Evolutionary conservation across 2,329 filamentous ascomycete species (phyloP).

Genomic region (Chaetoscypha palmicola): DNA sequence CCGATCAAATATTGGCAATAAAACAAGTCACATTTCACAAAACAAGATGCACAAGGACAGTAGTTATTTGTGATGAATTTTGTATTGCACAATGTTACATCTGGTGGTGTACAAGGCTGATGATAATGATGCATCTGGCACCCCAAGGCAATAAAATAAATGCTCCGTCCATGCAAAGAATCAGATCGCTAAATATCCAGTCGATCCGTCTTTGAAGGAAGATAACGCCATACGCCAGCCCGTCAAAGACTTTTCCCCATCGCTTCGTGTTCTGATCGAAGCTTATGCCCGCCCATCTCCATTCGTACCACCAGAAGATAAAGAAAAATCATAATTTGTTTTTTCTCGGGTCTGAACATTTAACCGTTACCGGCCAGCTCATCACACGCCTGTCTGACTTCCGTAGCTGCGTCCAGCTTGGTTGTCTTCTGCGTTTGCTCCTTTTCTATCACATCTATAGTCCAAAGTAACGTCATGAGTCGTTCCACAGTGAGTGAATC

Average conservation of each 20-base stretch:
- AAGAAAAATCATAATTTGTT: slow-evolving; percentile 8
- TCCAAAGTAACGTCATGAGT: slow-evolving; percentile 31
- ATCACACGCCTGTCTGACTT: slow-evolving; percentile 24
- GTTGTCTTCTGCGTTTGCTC: slow-evolving; percentile 20
- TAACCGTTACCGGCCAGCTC: slow-evolving; percentile 25
- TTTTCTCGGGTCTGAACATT: slow-evolving; percentile 22
- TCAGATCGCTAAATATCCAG: too few relatives aligned
- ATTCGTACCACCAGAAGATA: slow-evolving; percentile 5
- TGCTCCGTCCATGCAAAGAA: too few relatives aligned
- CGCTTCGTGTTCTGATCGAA: slow-evolving; percentile 2
- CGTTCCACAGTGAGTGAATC: slow-evolving; percentile 26
- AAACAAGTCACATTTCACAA: background rate
- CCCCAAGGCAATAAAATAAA: too few relatives aligned
- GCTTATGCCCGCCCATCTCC: background rate
- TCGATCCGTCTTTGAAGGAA: too few relatives aligned
- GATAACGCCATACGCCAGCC: slow-evolving; percentile 27
- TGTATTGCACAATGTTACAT: background rate
- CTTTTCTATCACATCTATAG: slow-evolving; percentile 26
- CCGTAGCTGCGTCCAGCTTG: slow-evolving; percentile 25
- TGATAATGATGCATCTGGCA: too few relatives aligned
- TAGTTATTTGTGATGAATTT: background rate
- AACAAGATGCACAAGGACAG: background rate
- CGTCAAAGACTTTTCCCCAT: slow-evolving; percentile 25
- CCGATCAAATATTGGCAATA: too few relatives aligned
- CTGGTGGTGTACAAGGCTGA: background rate